Evolutionary conservation across 768 basidiomycete genomes (phyloP), one percentile per base, ranked within the genome.

Genomic region (Trametopsis cervina): DNA sequence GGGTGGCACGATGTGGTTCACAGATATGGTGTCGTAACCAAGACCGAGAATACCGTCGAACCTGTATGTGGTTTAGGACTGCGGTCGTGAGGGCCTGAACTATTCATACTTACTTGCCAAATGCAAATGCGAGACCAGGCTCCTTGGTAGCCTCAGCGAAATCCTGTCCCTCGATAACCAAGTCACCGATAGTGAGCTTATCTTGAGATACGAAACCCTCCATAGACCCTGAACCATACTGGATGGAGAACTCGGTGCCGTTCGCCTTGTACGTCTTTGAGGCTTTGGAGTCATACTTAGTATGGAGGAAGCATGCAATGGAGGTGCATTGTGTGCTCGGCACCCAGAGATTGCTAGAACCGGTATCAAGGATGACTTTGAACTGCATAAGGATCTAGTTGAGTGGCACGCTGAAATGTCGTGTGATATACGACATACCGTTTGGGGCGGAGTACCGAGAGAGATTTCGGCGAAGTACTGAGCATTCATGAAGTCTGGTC

Each of bases 401-500:
- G n/a, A 36, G 39, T 15, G 29, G n/a, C 3, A 22, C 39, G 13
- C 27, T 45, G 2, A 13, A 43, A 11, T 41, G 47, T 23, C 10
- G 17, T 2, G 2, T n/a, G 21, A 9, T 5, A 26, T 15, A 37
- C 21, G 17, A 68, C 82, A 63, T 64, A 87, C 85, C 3, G 60
- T 69, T 66, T 98, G 95, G 27, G 91, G 77, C 18, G 95, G 95
- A 0, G 72, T 76, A 13, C 95, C 95, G 46, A 97, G 64, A 1
- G 72, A 62, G 51, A 98, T 95, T 53, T 92, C 87, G 17, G 92
- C 77, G 63, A 78, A 99, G 69, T 99, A 98, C 66, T 99, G 94
- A 27, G 96, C 94, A 64, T 98, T 98, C 83, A 94, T 82, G 70
- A 90, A 98, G 74, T 97, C 94, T 96, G 47, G n/a, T n/a, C n/a